These are phyloP conservation scores for Arthrobotrys sphaeroides DNA, from an alignment of 2,329 filamentous ascomycete genomes.

Conservation along the genomic window DNA sequence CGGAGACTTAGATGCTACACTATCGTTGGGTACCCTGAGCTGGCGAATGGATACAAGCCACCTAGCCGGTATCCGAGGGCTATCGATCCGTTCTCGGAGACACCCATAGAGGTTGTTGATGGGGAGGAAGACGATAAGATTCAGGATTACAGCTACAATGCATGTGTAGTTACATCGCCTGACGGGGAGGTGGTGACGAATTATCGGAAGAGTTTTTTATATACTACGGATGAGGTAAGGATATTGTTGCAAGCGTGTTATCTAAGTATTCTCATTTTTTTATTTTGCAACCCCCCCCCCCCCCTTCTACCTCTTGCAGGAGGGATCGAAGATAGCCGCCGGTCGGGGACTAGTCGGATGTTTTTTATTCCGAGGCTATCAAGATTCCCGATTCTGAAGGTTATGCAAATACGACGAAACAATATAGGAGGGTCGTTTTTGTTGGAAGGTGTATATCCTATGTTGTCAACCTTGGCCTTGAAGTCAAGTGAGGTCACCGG, in stretches of 20 bases:
- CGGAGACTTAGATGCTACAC: conserved; percentile 74
- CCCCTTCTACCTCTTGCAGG: background rate
- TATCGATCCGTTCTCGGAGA: conserved; percentile 42
- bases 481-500: background rate
- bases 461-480: background rate
- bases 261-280: no score
- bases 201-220: conserved; percentile 71
- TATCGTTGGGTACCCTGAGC: conserved; percentile 78
- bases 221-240: conserved; percentile 71
- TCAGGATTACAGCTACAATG: conserved; percentile 57
- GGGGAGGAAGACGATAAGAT: conserved; percentile 28
- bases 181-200: conserved; percentile 71
- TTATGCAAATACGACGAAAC: conserved; percentile 57
- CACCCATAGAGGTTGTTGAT: conserved; percentile 22
- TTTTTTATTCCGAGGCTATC: background rate
- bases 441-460: background rate
- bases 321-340: conserved; percentile 49
- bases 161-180: conserved; percentile 66
- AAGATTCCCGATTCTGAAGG: conserved; percentile 59
- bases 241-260: conserved; percentile 26
- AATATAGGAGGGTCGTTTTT: background rate
- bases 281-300: background rate
- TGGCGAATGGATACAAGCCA: conserved; percentile 65
- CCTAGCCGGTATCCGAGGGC: conserved; percentile 63
- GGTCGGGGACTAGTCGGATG: conserved; percentile 54